Percentiles rank a stretch among this genome's conserved stretches.
These are phyloP conservation scores for Spiromastix sp. DNA, from an alignment of 2,329 filamentous ascomycete species.

Conservation along the genomic window DNA sequence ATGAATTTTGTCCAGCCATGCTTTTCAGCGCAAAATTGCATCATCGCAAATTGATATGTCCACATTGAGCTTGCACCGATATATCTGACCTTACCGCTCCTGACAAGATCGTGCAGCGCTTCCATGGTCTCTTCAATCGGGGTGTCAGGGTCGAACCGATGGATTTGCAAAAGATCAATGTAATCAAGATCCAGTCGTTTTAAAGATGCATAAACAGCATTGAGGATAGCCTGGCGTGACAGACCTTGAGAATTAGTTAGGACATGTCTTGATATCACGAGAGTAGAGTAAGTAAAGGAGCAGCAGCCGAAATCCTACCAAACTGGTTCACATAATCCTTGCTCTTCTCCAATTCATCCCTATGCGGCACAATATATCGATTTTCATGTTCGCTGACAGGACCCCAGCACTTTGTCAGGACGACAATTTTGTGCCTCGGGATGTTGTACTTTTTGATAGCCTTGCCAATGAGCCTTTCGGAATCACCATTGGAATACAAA, in stretches of 20 bases:
- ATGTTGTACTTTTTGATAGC: conserved; percentile 50
- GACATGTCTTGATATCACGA: neutral
- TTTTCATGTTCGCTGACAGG: conserved; percentile 24
- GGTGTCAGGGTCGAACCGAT: conserved; percentile 35
- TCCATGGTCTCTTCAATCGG: conserved; percentile 41
- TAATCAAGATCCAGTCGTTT: conserved; percentile 36
- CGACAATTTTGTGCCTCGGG: conserved; percentile 45
- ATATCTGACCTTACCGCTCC: conserved; percentile 24
- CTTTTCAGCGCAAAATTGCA: conserved; percentile 42
- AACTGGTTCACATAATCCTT: conserved; percentile 41
- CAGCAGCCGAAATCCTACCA: no score
- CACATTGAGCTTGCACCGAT: conserved; percentile 23
- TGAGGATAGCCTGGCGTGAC: conserved; percentile 35
- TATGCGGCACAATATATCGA: conserved; percentile 24
- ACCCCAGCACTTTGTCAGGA: conserved; percentile 47
- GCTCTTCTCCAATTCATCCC: conserved; percentile 29
- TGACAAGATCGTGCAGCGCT: conserved; percentile 32
- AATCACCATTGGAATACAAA: conserved; percentile 46
- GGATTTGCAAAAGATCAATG: conserved; percentile 41
- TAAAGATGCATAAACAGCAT: conserved; percentile 34
- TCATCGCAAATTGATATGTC: conserved; percentile 17
- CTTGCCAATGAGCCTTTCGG: conserved; percentile 44
- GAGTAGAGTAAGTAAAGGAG: neutral
- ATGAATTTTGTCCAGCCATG: conserved; percentile 43
- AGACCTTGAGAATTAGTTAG: conserved; percentile 16